Evolutionary conservation across 768 basidiomycete species (phyloP), one percentile per base, ranked within the genome.

Genomic region (Termitomyces sp.): DNA sequence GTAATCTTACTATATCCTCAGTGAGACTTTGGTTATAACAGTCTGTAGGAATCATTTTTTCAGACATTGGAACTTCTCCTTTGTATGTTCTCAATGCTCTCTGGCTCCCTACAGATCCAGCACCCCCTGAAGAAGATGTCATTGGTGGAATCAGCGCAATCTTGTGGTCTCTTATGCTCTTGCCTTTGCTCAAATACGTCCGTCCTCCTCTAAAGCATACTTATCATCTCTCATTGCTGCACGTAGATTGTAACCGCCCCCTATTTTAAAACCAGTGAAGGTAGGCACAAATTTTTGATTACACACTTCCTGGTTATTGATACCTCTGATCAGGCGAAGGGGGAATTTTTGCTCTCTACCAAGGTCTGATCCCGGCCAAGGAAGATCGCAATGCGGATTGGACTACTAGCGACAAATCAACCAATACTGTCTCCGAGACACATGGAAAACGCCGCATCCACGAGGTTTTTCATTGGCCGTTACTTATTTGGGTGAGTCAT

Each of bases 101-200:
- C 15, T 88, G 84, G 81, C 76, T 83, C 2, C 41, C 80, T 1
- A 56, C 63, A 5, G 81, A 80, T 0, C 74, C 76, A 15, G 66
- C 74, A 0, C 87, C 86, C 0, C 69, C 78, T 0, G 63, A 73
- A 54, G 86, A 89, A 59, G 86, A 88, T 65, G 70, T 87, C 16
- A 81, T 89, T 53, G 86, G 87, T 0, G 81, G 80, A 5, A 61
- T 88, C 48, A 82, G 80, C 58, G 83, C 85, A 20, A 86, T 88
- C 58, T 65, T 88, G 37, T 88, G 86, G 87, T 70, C 85, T 3
- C 67, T 89, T 36, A 83, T 84, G 0, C 70, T 88, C 27, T 63
- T 87, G 20, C 86, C 87, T 0, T 67, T 87, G 50, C 41, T 84
- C 27, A 88, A 87, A 85, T 88, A 88, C 65, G 85, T 82, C 61